These are phyloP conservation scores for Ceratocystis cubensis DNA, from an alignment of 2,329 filamentous ascomycete genomes.

Conservation along the genomic window DNA sequence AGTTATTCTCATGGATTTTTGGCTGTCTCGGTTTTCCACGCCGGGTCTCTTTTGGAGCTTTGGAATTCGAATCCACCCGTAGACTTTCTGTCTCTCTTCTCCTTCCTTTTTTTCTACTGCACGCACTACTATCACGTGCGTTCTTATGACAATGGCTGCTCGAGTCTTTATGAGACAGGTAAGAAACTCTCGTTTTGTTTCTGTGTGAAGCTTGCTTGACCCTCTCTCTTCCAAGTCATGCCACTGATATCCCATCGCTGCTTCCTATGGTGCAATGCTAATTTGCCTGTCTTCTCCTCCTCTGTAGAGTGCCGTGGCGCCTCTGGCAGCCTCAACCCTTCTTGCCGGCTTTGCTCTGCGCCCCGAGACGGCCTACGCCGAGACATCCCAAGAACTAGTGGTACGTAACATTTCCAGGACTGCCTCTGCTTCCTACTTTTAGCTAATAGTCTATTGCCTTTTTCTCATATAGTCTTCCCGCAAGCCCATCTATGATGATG, in stretches of 20 bases:
- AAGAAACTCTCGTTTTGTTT: conserved; percentile 22
- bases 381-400: conserved; percentile 31
- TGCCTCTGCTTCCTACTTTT: background rate
- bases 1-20: conserved; percentile 21
- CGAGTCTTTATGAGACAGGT: conserved; percentile 48
- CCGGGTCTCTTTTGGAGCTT: conserved; percentile 11
- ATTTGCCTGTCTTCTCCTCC: background rate
- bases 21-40: conserved; percentile 15
- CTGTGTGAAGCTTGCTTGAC: background rate
- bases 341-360: conserved; percentile 37
- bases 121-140: conserved; percentile 6
- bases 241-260: background rate
- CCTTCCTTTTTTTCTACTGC: background rate
- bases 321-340: conserved; percentile 41
- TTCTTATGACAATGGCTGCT: conserved; percentile 41
- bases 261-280: background rate
- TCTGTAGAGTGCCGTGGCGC: conserved; percentile 39
- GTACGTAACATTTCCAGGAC: conserved; percentile 10
- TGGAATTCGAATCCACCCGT: conserved; percentile 14
- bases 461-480: conserved; percentile 23
- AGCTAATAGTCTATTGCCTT: background rate
- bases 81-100: conserved; percentile 16
- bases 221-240: background rate
- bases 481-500: conserved; percentile 73
- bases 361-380: conserved; percentile 39